Evolutionary conservation across 176 grass and related monocot genomes (phyloP).

Genomic region (Metroxylon sagu): DNA sequence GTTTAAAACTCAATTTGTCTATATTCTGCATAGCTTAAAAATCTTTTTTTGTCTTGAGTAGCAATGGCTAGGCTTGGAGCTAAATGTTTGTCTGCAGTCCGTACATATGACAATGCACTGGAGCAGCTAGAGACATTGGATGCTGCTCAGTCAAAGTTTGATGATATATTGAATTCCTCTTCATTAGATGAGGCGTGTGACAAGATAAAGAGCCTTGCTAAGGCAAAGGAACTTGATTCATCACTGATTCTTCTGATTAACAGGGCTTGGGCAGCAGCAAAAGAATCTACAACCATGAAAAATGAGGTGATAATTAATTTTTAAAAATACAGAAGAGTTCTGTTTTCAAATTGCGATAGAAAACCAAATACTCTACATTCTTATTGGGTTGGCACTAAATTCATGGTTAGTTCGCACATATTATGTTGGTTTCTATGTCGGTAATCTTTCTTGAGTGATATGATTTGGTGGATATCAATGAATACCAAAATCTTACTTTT

Average conservation of each 20-base stretch:
- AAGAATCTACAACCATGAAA: constrained; percentile 63
- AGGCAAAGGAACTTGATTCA: constrained; percentile 84
- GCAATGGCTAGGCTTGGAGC: constrained; percentile 76
- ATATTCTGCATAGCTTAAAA: background rate
- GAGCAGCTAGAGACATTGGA: constrained; percentile 55
- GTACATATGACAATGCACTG: constrained; percentile 71
- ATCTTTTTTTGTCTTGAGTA: constrained; percentile 27
- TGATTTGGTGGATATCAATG: too few species aligned
- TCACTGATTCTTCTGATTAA: constrained; percentile 89
- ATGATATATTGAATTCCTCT: constrained; percentile 78
- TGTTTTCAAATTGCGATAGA: too few species aligned
- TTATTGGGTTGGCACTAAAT: too few species aligned
- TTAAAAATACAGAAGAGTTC: too few species aligned
- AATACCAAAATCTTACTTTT: too few species aligned
- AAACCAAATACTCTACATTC: too few species aligned
- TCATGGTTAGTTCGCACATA: too few species aligned
- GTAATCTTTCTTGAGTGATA: too few species aligned
- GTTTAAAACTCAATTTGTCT: too few species aligned
- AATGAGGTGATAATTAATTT: constrained; percentile 32
- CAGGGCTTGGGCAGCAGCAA: constrained; percentile 78
- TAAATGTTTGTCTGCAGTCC: constrained; percentile 82
- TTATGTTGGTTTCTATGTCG: too few species aligned
- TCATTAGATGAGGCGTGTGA: constrained; percentile 67
- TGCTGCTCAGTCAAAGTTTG: constrained; percentile 73
- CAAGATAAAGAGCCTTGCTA: constrained; percentile 66